Percentiles rank a stretch among this genome's conserved stretches.
phyloP scores from a whole-genome alignment of 495 filamentous ascomycete genomes.

The Daldinia grandis region DNA sequence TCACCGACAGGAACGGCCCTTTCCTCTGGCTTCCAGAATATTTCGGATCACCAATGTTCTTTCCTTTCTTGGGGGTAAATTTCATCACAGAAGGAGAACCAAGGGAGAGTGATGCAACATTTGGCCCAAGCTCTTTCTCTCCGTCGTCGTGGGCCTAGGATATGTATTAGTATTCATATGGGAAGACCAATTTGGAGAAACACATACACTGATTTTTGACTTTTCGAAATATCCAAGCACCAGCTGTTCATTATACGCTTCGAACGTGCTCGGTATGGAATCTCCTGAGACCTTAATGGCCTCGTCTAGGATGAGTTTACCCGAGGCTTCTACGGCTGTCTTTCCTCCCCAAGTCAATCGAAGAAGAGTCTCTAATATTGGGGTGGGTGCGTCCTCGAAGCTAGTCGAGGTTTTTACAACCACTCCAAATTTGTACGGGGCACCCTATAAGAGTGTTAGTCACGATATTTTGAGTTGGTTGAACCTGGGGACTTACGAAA shows the following conservation, averaged over 20 bases:
- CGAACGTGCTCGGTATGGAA: slow-evolving; percentile 33
- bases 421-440: slow-evolving; percentile 84
- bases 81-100: slow-evolving; percentile 74
- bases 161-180: slow-evolving; percentile 39
- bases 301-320: slow-evolving; percentile 17
- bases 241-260: slow-evolving; percentile 78
- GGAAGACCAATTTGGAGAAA: not conserved
- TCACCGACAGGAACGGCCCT: slow-evolving; percentile 45
- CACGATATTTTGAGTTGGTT: not conserved
- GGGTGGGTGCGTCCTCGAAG: slow-evolving; percentile 67
- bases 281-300: not conserved
- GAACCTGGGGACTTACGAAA: slow-evolving; percentile 62
- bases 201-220: slow-evolving; percentile 71
- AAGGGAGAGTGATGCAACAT: slow-evolving; percentile 77
- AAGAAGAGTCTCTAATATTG: slow-evolving; percentile 65
- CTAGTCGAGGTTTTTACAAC: slow-evolving; percentile 64
- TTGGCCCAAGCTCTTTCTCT: slow-evolving; percentile 76
- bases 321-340: slow-evolving; percentile 48
- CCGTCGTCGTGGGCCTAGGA: slow-evolving; percentile 86
- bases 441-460: slow-evolving; percentile 63
- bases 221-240: slow-evolving; percentile 78
- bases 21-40: slow-evolving; percentile 38
- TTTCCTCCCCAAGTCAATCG: slow-evolving; percentile 73
- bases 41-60: slow-evolving; percentile 53
- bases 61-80: slow-evolving; percentile 72